These are phyloP conservation scores for Vigna hirtella DNA, from an alignment of 306 rosid species.

Conservation along the genomic window DNA sequence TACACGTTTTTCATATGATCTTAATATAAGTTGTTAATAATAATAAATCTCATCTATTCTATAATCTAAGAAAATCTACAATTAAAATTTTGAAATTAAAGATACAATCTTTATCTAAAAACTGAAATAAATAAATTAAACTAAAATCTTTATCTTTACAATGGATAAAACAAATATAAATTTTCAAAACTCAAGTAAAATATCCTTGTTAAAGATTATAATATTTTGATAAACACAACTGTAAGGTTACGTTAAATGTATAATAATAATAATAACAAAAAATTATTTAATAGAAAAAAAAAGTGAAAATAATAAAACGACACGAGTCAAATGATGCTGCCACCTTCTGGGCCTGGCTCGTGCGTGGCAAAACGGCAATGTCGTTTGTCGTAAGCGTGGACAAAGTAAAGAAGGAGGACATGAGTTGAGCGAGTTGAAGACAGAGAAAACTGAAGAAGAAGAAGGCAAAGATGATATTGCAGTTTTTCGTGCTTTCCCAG, in stretches of 20 bases:
- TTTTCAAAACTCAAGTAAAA: too few relatives aligned
- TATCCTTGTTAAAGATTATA: too few relatives aligned
- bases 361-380: conserved; percentile 48
- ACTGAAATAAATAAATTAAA: too few relatives aligned
- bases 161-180: too few relatives aligned
- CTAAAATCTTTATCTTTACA: too few relatives aligned
- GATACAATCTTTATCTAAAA: too few relatives aligned
- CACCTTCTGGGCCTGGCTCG: background rate
- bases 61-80: too few relatives aligned
- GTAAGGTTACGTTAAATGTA: too few relatives aligned
- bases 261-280: too few relatives aligned
- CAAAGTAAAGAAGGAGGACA: conserved; percentile 26
- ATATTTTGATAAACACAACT: too few relatives aligned
- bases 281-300: background rate
- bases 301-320: conserved; percentile 5
- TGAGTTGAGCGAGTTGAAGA: conserved; percentile 36
- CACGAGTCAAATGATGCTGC: conserved; percentile 21
- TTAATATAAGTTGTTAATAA: background rate
- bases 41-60: too few relatives aligned
- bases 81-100: too few relatives aligned
- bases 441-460: background rate
- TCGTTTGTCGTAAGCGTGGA: conserved; percentile 38
- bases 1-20: background rate
- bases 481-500: conserved; percentile 93
- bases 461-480: conserved; percentile 67